Base-by-base conservation (phyloP, 1,139 yeast species). In the Meyerozyma elateridarum region DNA sequence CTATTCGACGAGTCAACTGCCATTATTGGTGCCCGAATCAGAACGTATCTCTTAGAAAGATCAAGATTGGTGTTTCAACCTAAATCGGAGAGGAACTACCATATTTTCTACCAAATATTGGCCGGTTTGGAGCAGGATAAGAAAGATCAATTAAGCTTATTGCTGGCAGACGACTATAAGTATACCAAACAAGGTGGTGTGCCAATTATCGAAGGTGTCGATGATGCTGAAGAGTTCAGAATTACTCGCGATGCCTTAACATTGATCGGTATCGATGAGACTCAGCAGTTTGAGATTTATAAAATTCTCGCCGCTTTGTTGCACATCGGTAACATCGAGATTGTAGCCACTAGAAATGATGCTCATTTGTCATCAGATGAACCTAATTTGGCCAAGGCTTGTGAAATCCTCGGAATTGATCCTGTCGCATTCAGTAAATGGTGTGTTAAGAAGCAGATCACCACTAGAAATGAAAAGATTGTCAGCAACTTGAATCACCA, bases 1-100 rank as follows among this genome's bases (percentile, higher is more conserved):
- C 66, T 87, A 45, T 91, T 91, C 53, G 83, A 88, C 57, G 59
- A 71, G 22, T 55, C 73, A 19, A 77, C 84, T 9, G 76, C 85
- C 29, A 91, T 91, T 51, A 82, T 87, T 47, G 98, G 98, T 49
- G 97, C 98, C 7, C 74, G 91, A 49, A 85, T 91, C 39, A 76
- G 96, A 60, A 91, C 97, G 0, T 91, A 89, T 54, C 69, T 91
- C 45, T 72, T 91, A 49, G 98, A 91, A 59, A 79, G 97, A 49
- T 88, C 96, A 15, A 77, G 98, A 58, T 70, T 91, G 48, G 97
- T 91, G 2, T 89, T 85, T 59, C 98, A 91, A 60, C 97, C 97
- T 2, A 55, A 70, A 11, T 65, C 75, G 8, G 98, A 91, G 61
- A 76, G 98, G 59, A 91, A 91, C 54, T 91, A 91, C 57, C 98